Evolutionary conservation across 176 grass and related monocot genomes (phyloP).

Genomic region (Oryza glaberrima): DNA sequence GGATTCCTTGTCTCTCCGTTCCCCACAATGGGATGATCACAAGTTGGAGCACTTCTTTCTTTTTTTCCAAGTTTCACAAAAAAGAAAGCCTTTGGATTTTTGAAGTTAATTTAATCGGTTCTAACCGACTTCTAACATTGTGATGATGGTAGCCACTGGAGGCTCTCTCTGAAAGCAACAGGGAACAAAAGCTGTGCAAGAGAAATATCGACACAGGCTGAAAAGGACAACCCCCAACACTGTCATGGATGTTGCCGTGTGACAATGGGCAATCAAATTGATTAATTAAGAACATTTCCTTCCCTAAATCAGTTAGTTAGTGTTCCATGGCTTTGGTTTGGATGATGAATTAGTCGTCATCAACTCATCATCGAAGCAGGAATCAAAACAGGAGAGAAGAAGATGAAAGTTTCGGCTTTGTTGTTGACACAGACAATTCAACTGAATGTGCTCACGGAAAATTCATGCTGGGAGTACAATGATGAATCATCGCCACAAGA

Average conservation of each 20-base stretch:
- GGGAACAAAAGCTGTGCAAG: constrained; percentile 5
- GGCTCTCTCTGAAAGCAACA: constrained; percentile 39
- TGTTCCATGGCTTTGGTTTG: not conserved
- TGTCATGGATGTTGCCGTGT: constrained; percentile 19
- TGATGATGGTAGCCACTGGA: constrained; percentile 27
- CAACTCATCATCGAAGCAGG: not conserved
- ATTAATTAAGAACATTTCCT: not conserved
- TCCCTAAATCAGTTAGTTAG: not conserved
- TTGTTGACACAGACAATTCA: constrained; percentile 5
- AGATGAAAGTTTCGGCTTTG: not conserved
- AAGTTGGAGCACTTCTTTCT: constrained; percentile 1
- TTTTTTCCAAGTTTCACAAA: not conserved
- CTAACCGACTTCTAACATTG: not conserved
- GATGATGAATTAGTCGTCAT: not conserved
- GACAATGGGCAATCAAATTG: not conserved
- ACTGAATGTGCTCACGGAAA: not conserved
- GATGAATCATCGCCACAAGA: not conserved
- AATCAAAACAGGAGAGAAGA: not conserved
- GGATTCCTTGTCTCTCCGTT: constrained; percentile 27
- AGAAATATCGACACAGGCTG: constrained; percentile 9
- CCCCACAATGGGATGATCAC: constrained; percentile 19
- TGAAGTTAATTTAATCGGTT: not conserved
- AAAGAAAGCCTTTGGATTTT: not conserved
- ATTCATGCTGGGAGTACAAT: not conserved
- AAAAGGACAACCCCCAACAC: constrained; percentile 25